Conservation (phyloP, 768 basidiomycete genomes). For the Rhizopogon vesiculosus region DNA sequence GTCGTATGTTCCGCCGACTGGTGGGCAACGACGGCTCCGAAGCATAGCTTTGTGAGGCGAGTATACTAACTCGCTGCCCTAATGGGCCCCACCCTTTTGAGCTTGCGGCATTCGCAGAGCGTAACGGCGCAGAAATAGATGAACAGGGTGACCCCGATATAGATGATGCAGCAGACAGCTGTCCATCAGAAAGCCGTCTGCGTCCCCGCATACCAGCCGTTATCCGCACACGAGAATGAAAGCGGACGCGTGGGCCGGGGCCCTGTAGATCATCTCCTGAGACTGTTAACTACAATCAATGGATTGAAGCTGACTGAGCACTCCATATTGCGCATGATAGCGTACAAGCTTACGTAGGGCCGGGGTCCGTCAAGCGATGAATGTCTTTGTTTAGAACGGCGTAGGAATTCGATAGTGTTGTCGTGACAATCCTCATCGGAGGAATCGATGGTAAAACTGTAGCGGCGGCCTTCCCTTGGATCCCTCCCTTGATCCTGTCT, state of each 20-base stretch:
- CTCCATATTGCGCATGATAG: background rate
- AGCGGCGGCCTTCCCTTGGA: background rate
- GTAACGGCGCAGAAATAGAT: conserved; percentile 78
- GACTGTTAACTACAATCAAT: background rate
- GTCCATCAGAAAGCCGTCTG: conserved; percentile 27
- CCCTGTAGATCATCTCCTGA: background rate
- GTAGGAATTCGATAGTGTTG: background rate
- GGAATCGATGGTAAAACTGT: conserved; percentile 6
- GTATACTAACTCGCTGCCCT: conserved; percentile 46
- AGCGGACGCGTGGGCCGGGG: conserved; percentile 44
- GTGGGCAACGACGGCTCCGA: conserved; percentile 5
- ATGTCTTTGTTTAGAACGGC: background rate
- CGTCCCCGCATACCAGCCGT: conserved; percentile 60
- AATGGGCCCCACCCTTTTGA: conserved; percentile 58
- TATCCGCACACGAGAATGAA: conserved; percentile 74
- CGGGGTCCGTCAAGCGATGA: background rate
- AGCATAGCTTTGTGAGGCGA: conserved; percentile 12
- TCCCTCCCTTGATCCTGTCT: background rate
- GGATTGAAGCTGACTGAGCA: background rate
- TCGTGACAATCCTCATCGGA: conserved; percentile 14
- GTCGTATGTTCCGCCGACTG: conserved; percentile 9
- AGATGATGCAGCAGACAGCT: conserved; percentile 30
- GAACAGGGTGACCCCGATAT: conserved; percentile 66
- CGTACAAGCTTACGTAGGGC: background rate
- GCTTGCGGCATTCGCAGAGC: conserved; percentile 45